Conservation (phyloP, 495 filamentous ascomycete genomes). For the Hyaloscypha bicolor region DNA sequence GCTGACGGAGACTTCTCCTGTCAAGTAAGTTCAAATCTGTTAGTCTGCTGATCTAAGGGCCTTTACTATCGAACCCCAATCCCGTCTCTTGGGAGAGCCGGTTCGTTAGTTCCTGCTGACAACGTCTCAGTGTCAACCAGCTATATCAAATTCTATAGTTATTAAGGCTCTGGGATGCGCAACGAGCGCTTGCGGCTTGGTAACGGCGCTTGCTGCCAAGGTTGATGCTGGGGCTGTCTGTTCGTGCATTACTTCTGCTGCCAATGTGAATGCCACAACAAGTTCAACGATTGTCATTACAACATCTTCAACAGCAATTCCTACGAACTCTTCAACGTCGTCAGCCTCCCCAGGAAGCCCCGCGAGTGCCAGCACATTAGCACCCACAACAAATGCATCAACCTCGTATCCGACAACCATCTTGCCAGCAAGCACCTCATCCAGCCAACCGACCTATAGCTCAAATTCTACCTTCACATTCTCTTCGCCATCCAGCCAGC, state of each 20-base stretch:
- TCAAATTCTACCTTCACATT: not conserved
- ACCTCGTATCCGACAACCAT: not conserved
- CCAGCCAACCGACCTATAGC: not conserved
- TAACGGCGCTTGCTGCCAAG: not conserved
- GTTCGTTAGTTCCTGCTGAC: not conserved
- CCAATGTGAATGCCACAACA: not conserved
- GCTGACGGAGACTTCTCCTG: constrained; percentile 2
- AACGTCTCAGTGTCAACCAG: not conserved
- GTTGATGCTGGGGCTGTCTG: not conserved
- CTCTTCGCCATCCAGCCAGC: not conserved
- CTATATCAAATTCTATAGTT: constrained; percentile 1
- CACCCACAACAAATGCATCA: not conserved
- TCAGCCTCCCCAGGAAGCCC: too few species aligned
- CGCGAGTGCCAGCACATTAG: not conserved
- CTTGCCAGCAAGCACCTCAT: not conserved
- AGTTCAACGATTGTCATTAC: not conserved
- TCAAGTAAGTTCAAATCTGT: not conserved
- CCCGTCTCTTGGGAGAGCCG: too few species aligned
- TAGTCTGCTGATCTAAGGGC: not conserved
- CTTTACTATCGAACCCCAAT: not conserved
- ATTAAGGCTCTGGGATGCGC: not conserved
- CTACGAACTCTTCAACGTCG: too few species aligned
- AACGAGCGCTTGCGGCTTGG: constrained; percentile 3
- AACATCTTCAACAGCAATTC: not conserved
- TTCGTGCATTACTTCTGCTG: not conserved